Evolutionary conservation across 169 alveolate species (phyloP), one percentile per base, ranked within the genome.

Genomic region (Eimeria necatrix): DNA sequence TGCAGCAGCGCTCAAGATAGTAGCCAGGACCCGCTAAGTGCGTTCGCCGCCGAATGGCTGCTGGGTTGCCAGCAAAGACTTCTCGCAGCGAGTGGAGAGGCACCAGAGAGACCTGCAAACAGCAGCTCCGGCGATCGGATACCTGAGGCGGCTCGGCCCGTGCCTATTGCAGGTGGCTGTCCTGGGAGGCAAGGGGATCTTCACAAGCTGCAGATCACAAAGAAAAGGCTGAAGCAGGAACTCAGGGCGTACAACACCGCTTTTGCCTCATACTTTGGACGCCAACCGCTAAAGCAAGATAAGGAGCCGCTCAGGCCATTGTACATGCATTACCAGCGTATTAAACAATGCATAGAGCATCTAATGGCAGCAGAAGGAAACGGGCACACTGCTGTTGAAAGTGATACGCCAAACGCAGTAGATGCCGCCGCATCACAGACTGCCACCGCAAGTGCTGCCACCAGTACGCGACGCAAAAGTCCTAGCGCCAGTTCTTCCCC

Each of bases 271-370:
- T 85, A 86, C 74, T 92, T 78, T 73, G 95, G 95, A 8, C 91
- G 95, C 18, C 87, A 49, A 49, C 95, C 95, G 1, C 61, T 53
- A 51, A 86, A 86, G 14, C 95, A 71, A 41, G 95, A 92, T 16
- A 92, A 92, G 76, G 95, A 92, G 41, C 93, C 95, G 24, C 92
- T 92, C 12, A 68, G 95, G 84, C 95, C 91, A 59, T 61, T 92
- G 48, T 92, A 92, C 76, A 78, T 86, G 74, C 92, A 92, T 49
- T 92, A 92, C 76, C 95, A 92, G 78, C 78, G 60, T 0, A 84
- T 84, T 24, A 84, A 84, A 5, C 92, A 84, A 12, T 9, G 59
- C 5, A 8, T 84, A 56, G 92, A 56, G 80, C 92, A 59, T 4
- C 78, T 84, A 5, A 46, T 1, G 26, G 92, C 60, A 24, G 60